Base-by-base conservation (phyloP, 371 early-diverging fungal species). In the Mucor piriformis region DNA sequence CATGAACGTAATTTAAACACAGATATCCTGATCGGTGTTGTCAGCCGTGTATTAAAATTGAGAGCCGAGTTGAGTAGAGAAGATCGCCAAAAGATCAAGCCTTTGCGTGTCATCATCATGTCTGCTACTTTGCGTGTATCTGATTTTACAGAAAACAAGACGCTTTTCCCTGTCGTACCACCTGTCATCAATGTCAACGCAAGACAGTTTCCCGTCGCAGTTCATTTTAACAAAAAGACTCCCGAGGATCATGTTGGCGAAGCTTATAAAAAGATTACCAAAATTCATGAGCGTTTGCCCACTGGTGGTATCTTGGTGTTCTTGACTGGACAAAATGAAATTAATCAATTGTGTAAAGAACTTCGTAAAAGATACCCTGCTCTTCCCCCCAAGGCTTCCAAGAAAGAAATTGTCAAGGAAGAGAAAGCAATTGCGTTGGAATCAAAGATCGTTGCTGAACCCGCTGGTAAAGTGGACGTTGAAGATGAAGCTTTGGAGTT, bases 1-100 rank as follows among this genome's bases (percentile, higher is more conserved):
- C 99, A 99, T 82, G 99, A 99, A 82, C 87, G 99, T 55, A 96
- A 92, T 44, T 77, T 97, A 44, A 98, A 97, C 70, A 99, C 99
- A 0, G 99, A 99, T 72, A 90, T 99, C 32, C 73, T 99, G 20
- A 92, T 99, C 61, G 97, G 98, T 47, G 92, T 98, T 56, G 77
- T 99, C 4, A 90, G 90, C 35, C 83, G 96, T 51, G 90, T 93
- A 5, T 84, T 90, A 8, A 78, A 77, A 18, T 64, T 94, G 46
- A 78, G 96, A 56, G 85, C 76, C 6, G 76, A 79, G 48, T 57
- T 86, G 56, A 84, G 82, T 54, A 64, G 72, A 46, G 83, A 84
- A 57, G 85, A 84, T 50, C 64, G 78, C 24, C 67, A 83, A 35
- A 77, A 73, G 44, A 83, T 85, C 51, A 86, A 84, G 66, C 96